phyloP scores from a whole-genome alignment of 768 basidiomycete species.

The Gymnopilus junonius region DNA sequence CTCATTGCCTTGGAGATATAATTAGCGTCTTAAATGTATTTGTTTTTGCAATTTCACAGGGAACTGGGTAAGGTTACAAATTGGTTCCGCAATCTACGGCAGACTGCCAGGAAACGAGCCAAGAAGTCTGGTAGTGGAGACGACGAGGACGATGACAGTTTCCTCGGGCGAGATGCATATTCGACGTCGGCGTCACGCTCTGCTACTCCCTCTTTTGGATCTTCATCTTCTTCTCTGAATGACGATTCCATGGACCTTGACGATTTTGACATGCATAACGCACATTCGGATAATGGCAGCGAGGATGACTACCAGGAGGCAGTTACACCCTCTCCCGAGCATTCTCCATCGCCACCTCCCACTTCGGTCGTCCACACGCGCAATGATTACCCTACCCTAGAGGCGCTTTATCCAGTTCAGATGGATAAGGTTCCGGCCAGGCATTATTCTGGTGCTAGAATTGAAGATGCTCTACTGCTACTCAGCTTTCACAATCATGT shows the following conservation, averaged over 20 bases:
- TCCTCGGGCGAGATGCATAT: constrained; percentile 38
- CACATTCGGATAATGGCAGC: constrained; percentile 59
- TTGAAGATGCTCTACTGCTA: constrained; percentile 77
- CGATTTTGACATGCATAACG: constrained; percentile 46
- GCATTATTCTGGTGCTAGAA: constrained; percentile 58
- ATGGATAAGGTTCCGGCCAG: constrained; percentile 50
- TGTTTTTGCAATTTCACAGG: constrained; percentile 39
- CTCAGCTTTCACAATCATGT: constrained; percentile 75
- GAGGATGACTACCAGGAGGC: constrained; percentile 78
- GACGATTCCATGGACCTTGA: constrained; percentile 57
- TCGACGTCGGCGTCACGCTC: constrained; percentile 55
- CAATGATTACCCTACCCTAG: constrained; percentile 19
- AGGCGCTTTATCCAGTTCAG: constrained; percentile 37
- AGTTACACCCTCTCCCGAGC: constrained; percentile 70
- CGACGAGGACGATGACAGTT: constrained; percentile 51
- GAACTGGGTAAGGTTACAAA: constrained; percentile 86
- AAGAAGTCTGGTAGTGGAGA: constrained; percentile 52
- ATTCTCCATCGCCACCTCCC: constrained; percentile 37
- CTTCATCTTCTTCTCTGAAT: constrained; percentile 54
- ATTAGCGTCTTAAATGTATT: background rate
- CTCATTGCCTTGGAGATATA: constrained; percentile 12
- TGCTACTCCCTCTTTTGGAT: constrained; percentile 52
- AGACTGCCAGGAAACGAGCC: constrained; percentile 76
- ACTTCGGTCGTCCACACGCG: constrained; percentile 11
- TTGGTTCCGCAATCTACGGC: constrained; percentile 86